A percentile compares a stretch with the other conserved stretches of the same genome.
phyloP scores from a whole-genome alignment of 148 eudicot genomes.

The Cornus suecica region DNA sequence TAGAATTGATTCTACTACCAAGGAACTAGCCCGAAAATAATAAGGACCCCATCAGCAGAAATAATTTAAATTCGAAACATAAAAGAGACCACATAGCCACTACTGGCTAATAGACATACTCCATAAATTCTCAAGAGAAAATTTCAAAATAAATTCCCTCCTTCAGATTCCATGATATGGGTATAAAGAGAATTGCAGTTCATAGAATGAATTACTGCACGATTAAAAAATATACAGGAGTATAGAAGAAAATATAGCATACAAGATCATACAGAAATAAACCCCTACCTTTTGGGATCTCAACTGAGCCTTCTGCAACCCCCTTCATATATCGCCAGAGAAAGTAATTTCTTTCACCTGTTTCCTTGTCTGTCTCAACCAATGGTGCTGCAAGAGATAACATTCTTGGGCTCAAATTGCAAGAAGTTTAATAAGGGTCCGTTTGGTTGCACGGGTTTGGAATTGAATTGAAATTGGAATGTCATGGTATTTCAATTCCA shows the following conservation, averaged over 20 bases:
- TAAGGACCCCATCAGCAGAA: neutral
- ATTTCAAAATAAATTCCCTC: neutral
- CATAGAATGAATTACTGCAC: constrained; percentile 2
- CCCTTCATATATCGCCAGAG: constrained; percentile 91
- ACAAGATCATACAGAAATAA: neutral
- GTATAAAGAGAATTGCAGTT: neutral
- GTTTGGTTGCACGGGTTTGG: no score
- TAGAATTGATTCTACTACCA: neutral
- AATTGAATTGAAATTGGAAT: no score
- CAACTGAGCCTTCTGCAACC: constrained; percentile 92
- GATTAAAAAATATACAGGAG: neutral
- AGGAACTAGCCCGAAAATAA: neutral
- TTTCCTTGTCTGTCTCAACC: constrained; percentile 87
- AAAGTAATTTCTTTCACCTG: constrained; percentile 68
- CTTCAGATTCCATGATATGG: neutral
- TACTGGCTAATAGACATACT: neutral
- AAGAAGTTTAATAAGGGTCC: no score
- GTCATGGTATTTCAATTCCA: no score
- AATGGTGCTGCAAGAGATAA: constrained; percentile 69
- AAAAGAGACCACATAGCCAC: neutral
- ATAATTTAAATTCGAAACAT: neutral
- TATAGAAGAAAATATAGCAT: neutral
- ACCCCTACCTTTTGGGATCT: constrained; percentile 82
- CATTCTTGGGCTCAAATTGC: neutral
- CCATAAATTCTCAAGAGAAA: neutral